Evolutionary conservation across 805 yeast genomes (phyloP), one percentile per base, ranked within the genome.

Genomic region (Kazachstania taianensis): DNA sequence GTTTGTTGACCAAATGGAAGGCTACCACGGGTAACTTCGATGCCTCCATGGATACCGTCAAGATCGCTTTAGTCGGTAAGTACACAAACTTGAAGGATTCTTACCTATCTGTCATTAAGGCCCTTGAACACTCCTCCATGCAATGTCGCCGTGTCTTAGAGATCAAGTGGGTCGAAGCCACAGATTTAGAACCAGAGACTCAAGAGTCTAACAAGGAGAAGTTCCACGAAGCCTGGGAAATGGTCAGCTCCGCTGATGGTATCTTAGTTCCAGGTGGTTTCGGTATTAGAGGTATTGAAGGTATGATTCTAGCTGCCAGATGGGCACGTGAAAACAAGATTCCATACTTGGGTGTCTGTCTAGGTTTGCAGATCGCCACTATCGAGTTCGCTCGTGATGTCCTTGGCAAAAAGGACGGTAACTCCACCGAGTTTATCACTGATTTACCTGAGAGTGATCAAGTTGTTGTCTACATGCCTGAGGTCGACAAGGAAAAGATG

Each of bases 231-330:
- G 95, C 97, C 36, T 92, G 98, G 99, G 89, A 85, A 52, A 67
- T 71, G 48, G 78, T 92, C 45, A 83, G 94, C 59, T 76, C 81
- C 52, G 95, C 97, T 18, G 95, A 92, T 61, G 97, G 98, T 62
- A 81, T 92, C 45, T 72, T 92, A 41, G 96, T 92, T 39, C 98
- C 99, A 27, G 99, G 99, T 57, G 99, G 99, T 1, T 92, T 92
- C 55, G 99, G 99, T 41, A 64, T 75, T 33, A 80, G 99, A 62
- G 99, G 99, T 64, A 84, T 85, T 41, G 97, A 92, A 65, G 99
- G 98, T 51, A 92, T 92, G 99, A 70, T 92, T 57, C 67, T 83
- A 26, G 98, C 97, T 41, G 94, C 96, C 37, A 81, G 83, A 62
- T 92, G 94, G 81, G 98, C 98, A n/a, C 79, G 99, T 66, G 94